A percentile compares a stretch with the other conserved stretches of the same genome.
phyloP scores from a whole-genome alignment of 176 grass and related monocot genomes.

The Hyparrhenia diplandra region DNA sequence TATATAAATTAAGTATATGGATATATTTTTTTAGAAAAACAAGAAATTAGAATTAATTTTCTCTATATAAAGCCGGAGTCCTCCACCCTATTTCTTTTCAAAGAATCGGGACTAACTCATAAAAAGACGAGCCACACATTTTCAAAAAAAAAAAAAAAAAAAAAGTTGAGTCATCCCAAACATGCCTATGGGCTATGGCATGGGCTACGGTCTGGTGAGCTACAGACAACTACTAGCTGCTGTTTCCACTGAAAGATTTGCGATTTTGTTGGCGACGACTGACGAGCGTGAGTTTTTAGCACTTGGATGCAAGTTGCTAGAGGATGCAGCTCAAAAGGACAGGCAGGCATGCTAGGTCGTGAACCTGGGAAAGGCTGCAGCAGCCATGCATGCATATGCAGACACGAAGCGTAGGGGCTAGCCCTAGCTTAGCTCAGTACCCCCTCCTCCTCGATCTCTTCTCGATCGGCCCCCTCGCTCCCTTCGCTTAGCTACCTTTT shows the following conservation, averaged over 20 bases:
- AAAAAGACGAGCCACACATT: background rate
- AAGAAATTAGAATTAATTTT: background rate
- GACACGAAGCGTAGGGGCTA: slow-evolving; percentile 31
- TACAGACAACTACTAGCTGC: slow-evolving; percentile 18
- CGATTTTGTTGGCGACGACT: slow-evolving; percentile 29
- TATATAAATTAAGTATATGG: no score
- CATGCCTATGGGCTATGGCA: slow-evolving; percentile 22
- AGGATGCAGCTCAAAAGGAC: slow-evolving; percentile 37
- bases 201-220: slow-evolving; percentile 11
- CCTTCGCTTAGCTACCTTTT: background rate
- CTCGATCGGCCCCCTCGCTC: background rate
- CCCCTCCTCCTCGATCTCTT: background rate
- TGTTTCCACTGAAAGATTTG: slow-evolving; percentile 45
- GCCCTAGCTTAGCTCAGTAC: slow-evolving; percentile 41
- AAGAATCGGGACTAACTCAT: background rate
- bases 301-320: slow-evolving; percentile 35
- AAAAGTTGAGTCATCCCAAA: background rate
- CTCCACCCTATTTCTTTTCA: background rate
- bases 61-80: background rate
- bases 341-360: slow-evolving; percentile 34
- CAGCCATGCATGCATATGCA: slow-evolving; percentile 37
- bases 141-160: background rate
- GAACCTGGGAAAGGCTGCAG: slow-evolving; percentile 43
- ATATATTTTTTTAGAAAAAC: no score
- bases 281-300: slow-evolving; percentile 30